Evolutionary conservation across 176 grass and related monocot species (phyloP).

Genomic region (Avena eriantha): DNA sequence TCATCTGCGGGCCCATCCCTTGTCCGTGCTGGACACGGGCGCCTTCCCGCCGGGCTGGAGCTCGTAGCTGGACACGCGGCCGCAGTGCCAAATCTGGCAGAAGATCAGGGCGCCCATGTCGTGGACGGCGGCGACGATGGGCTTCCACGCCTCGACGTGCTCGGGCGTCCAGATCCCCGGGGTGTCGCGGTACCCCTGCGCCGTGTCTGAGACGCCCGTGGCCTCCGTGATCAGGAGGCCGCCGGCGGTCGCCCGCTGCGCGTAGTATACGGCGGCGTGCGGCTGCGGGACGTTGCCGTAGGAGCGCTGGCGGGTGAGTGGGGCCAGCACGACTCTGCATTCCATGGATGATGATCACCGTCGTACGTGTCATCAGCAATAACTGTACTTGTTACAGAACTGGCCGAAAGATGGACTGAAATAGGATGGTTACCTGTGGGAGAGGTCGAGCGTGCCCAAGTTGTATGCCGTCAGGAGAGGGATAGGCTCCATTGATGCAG

Average conservation of each 20-base stretch:
- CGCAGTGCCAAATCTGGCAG: not conserved
- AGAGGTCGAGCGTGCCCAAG: conserved; percentile 56
- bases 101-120: not conserved
- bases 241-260: conserved; percentile 41
- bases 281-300: conserved; percentile 24
- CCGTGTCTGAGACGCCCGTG: conserved; percentile 48
- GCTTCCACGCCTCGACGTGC: conserved; percentile 2
- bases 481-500: conserved; percentile 32
- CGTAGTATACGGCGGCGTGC: not conserved
- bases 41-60: not conserved
- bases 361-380: not conserved
- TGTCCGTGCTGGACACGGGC: not conserved
- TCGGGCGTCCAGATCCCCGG: conserved; percentile 36
- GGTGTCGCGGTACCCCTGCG: conserved; percentile 43
- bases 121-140: not conserved
- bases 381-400: not conserved
- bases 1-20: not conserved
- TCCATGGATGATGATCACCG: too few species aligned
- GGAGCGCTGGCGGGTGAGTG: conserved; percentile 55
- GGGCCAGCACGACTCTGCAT: conserved; percentile 53
- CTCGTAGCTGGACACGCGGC: not conserved
- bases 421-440: conserved; percentile 18
- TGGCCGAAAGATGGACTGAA: not conserved
- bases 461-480: conserved; percentile 59
- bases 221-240: conserved; percentile 54